Conservation (phyloP, 202 grass and related monocot species). For the Brachypodium distachyon region DNA sequence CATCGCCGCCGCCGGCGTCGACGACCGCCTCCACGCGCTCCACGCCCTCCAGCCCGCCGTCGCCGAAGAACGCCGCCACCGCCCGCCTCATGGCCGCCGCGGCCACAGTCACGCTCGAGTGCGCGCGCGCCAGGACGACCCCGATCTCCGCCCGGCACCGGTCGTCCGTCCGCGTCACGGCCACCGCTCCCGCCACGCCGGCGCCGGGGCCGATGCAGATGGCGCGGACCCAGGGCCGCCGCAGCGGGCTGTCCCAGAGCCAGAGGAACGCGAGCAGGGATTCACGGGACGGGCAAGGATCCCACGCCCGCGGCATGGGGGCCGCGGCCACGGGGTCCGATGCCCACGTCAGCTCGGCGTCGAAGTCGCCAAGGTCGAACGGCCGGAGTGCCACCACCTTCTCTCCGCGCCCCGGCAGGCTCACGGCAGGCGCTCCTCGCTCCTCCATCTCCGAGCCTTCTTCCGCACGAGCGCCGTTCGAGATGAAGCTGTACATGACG, state of each 20-base stretch:
- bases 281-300: conserved; percentile 51
- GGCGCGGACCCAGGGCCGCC: conserved; percentile 71
- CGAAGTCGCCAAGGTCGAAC: conserved; percentile 56
- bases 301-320: conserved; percentile 60
- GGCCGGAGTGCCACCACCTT: conserved; percentile 47
- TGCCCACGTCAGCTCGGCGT: conserved; percentile 69
- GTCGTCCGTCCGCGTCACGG: conserved; percentile 36
- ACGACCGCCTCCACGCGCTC: conserved; percentile 68
- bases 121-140: conserved; percentile 50
- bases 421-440: no score
- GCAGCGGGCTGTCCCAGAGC: conserved; percentile 44
- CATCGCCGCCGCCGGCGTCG: conserved; percentile 40
- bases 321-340: conserved; percentile 62
- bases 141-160: conserved; percentile 52
- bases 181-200: conserved; percentile 31
- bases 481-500: conserved; percentile 36
- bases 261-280: conserved; percentile 50
- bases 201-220: conserved; percentile 41
- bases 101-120: conserved; percentile 58
- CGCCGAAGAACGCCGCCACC: conserved; percentile 26
- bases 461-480: no score
- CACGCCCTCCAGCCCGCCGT: conserved; percentile 45
- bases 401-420: no score
- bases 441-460: no score
- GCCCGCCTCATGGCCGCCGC: conserved; percentile 43